phyloP scores from a whole-genome alignment of 1,139 yeast species.

The Scheffersomyces parashehatae region DNA sequence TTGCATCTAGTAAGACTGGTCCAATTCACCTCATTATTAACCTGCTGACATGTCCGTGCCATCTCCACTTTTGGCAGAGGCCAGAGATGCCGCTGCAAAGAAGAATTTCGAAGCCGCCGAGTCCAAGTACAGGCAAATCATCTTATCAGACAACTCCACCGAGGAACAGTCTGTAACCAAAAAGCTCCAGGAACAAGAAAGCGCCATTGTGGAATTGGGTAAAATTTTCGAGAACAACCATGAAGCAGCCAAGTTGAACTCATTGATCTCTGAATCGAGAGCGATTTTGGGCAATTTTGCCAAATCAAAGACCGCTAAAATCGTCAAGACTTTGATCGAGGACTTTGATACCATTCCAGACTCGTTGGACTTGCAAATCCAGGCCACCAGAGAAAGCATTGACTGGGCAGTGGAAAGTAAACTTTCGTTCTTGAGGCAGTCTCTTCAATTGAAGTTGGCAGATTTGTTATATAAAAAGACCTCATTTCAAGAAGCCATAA shows the following conservation, averaged over 20 bases:
- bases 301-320: conserved; percentile 92
- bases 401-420: conserved; percentile 86
- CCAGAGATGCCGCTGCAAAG: conserved; percentile 54
- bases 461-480: conserved; percentile 69
- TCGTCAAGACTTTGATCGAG: conserved; percentile 76
- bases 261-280: conserved; percentile 70
- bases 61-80: conserved; percentile 47
- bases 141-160: conserved; percentile 36
- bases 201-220: conserved; percentile 65
- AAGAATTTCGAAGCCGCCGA: conserved; percentile 60
- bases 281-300: conserved; percentile 74
- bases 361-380: conserved; percentile 70
- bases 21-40: neutral
- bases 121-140: conserved; percentile 46
- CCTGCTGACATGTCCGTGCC: conserved; percentile 15
- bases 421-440: conserved; percentile 85
- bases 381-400: conserved; percentile 75
- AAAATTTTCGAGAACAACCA: conserved; percentile 49
- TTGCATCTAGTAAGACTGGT: conserved; percentile 1
- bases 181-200: conserved; percentile 54
- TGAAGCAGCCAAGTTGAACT: conserved; percentile 53
- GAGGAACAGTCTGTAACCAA: conserved; percentile 29
- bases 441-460: conserved; percentile 81
- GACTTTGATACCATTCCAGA: conserved; percentile 68
- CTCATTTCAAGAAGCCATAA: conserved; percentile 68